A percentile compares a stretch with the other conserved stretches of the same genome.
Evolutionary conservation across 176 grass and related monocot genomes (phyloP).

Genomic region (Carex littledalei): DNA sequence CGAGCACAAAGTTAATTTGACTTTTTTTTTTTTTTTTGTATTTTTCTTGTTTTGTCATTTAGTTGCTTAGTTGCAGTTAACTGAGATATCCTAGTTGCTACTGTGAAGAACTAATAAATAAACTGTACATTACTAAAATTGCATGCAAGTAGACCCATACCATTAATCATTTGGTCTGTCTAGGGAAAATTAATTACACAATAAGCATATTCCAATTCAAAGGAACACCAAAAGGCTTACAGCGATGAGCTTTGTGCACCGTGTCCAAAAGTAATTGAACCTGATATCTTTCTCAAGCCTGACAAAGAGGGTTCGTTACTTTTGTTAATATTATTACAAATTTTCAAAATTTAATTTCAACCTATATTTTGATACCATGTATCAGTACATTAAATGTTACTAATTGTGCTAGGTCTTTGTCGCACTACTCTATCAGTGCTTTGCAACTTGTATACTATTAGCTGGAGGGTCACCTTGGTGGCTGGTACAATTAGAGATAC

Average conservation of each 20-base stretch:
- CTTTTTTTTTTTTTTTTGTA: not conserved
- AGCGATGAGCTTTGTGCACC: conserved; percentile 74
- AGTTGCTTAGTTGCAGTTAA: not conserved
- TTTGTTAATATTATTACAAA: conserved; percentile 27
- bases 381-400: not conserved
- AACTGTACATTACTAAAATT: not conserved
- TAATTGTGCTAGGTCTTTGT: not conserved
- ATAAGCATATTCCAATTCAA: conserved; percentile 12
- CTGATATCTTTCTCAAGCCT: conserved; percentile 87
- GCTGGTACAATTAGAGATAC: not conserved
- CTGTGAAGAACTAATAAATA: conserved; percentile 10
- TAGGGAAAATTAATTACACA: not conserved
- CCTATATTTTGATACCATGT: not conserved
- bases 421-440: not conserved
- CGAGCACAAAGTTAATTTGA: not conserved
- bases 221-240: conserved; percentile 44
- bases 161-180: not conserved
- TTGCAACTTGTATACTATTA: not conserved
- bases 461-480: not conserved
- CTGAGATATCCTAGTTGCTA: not conserved
- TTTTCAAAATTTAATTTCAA: not conserved
- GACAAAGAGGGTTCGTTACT: conserved; percentile 24
- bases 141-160: not conserved
- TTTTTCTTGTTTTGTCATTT: not conserved
- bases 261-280: conserved; percentile 79